Percentiles rank a stretch among this genome's conserved stretches.
Conservation (phyloP, 768 basidiomycete species). For the Leccinum rimulosum region DNA sequence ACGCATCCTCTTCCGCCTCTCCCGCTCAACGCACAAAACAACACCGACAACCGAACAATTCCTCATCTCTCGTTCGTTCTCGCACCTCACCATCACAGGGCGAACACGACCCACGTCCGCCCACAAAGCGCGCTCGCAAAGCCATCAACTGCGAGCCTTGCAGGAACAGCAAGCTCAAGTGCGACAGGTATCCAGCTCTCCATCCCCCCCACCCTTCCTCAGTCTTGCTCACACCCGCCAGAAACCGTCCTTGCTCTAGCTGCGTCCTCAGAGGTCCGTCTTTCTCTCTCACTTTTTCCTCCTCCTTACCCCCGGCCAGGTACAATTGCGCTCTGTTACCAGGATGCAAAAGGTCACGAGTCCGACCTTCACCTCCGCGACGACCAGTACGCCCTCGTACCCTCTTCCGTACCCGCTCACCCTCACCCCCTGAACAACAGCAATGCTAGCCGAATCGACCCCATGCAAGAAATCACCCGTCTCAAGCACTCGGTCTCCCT, state of each 20-base stretch:
- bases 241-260: constrained; percentile 86
- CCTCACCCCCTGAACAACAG: constrained; percentile 32
- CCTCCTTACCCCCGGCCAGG: constrained; percentile 42
- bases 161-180: constrained; percentile 84
- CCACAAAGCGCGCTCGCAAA: constrained; percentile 80
- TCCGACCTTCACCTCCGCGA: constrained; percentile 53
- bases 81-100: constrained; percentile 46
- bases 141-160: constrained; percentile 90
- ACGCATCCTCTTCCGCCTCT: constrained; percentile 14
- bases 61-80: constrained; percentile 43
- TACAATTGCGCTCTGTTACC: constrained; percentile 78
- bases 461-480: constrained; percentile 39
- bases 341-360: constrained; percentile 68
- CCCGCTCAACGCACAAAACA: constrained; percentile 19
- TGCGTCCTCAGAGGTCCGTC: constrained; percentile 76
- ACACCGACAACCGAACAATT: constrained; percentile 11
- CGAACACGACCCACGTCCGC: constrained; percentile 60
- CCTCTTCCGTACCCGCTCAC: constrained; percentile 30
- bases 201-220: not conserved
- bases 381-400: constrained; percentile 35
- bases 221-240: constrained; percentile 26
- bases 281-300: constrained; percentile 4
- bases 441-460: constrained; percentile 36
- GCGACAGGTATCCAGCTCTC: constrained; percentile 62
- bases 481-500: constrained; percentile 42